Evolutionary conservation across 1,139 yeast genomes (phyloP).

Genomic region (Geotrichum bryndzae): DNA sequence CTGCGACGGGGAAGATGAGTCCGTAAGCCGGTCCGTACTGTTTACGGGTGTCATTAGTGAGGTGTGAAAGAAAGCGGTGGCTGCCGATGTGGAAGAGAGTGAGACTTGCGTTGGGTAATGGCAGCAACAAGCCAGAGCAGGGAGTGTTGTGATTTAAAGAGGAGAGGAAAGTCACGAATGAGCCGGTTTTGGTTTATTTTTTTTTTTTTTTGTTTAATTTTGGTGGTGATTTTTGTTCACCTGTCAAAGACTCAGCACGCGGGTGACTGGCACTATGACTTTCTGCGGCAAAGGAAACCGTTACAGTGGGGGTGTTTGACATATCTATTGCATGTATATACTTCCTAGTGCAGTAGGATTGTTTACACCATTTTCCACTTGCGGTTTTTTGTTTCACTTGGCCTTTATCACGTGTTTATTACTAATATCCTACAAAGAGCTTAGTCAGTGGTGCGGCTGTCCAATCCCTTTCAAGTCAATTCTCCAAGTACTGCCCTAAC

Average conservation of each 20-base stretch:
- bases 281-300: neutral
- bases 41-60: constrained; percentile 10
- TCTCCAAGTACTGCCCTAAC: neutral
- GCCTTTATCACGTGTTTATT: neutral
- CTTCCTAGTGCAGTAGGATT: neutral
- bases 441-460: neutral
- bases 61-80: neutral
- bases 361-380: neutral
- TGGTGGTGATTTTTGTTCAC: neutral
- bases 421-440: neutral
- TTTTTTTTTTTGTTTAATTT: neutral
- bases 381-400: neutral
- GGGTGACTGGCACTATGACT: neutral
- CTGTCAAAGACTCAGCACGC: neutral
- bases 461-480: neutral
- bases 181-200: neutral
- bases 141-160: neutral
- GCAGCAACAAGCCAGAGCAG: neutral
- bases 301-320: neutral
- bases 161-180: neutral
- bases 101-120: neutral
- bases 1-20: constrained; percentile 1
- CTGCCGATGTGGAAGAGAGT: neutral
- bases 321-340: neutral
- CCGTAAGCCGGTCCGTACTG: neutral